Percentiles rank a stretch among this genome's conserved stretches.
phyloP scores from a whole-genome alignment of 169 alveolate species.

The Perkinsus chesapeaki region DNA sequence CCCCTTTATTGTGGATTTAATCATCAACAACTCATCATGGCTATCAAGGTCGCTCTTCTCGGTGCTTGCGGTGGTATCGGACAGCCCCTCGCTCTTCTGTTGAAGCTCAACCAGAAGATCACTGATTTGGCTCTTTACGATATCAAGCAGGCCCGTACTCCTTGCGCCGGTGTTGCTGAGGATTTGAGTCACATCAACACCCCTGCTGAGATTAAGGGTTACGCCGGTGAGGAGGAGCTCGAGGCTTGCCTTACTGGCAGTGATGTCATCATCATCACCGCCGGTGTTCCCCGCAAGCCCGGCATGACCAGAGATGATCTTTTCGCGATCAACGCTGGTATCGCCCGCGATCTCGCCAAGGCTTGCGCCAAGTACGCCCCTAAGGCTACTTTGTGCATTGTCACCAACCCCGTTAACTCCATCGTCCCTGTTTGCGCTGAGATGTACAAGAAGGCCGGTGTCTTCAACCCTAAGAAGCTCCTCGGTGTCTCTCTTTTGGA shows the following conservation, averaged over 20 bases:
- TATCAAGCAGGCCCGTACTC: conserved; percentile 20
- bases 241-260: conserved; percentile 37
- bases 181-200: conserved; percentile 2
- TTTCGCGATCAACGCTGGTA: conserved; percentile 35
- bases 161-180: conserved; percentile 2
- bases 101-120: conserved; percentile 1
- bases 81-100: conserved; percentile 13
- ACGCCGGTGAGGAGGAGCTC: not conserved
- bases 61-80: conserved; percentile 16
- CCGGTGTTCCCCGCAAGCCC: conserved; percentile 47
- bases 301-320: conserved; percentile 46
- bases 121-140: conserved; percentile 2
- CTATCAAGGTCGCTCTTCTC: not conserved
- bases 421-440: conserved; percentile 21
- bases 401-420: conserved; percentile 46
- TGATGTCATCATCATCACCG: conserved; percentile 41
- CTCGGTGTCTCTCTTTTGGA: conserved; percentile 47
- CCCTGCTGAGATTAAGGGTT: not conserved
- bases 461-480: conserved; percentile 33
- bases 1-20: not conserved
- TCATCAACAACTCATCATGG: not conserved
- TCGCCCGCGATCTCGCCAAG: conserved; percentile 36
- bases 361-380: conserved; percentile 37
- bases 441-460: conserved; percentile 31
- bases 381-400: conserved; percentile 35